Conservation (phyloP, 2,329 filamentous ascomycete genomes). For the Epichloe glyceriae region DNA sequence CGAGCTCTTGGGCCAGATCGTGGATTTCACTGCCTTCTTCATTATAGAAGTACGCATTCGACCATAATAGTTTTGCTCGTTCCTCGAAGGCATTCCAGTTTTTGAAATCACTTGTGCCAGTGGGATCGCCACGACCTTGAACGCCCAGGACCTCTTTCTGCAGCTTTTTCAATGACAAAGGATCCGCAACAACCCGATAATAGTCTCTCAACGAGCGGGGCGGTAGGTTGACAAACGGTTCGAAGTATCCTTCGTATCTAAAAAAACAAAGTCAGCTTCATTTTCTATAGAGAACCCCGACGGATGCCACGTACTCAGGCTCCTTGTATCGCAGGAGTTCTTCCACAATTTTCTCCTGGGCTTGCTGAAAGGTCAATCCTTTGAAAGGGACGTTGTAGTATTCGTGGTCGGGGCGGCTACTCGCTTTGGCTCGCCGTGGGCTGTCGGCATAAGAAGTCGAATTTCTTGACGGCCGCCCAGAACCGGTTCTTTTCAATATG, state of each 20-base stretch:
- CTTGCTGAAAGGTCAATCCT: slow-evolving; percentile 67
- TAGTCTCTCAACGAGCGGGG: slow-evolving; percentile 69
- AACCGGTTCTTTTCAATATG: slow-evolving; percentile 25
- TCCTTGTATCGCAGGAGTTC: slow-evolving; percentile 60
- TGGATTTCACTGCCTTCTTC: slow-evolving; percentile 84
- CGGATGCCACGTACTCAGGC: slow-evolving; percentile 37
- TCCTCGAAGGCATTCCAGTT: slow-evolving; percentile 74
- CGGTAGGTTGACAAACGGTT: slow-evolving; percentile 68
- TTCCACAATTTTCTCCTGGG: slow-evolving; percentile 72
- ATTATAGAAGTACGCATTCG: slow-evolving; percentile 80
- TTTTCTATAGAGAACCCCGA: not conserved
- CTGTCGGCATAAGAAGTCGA: slow-evolving; percentile 18
- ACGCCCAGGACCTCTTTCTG: slow-evolving; percentile 66
- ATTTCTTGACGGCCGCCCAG: slow-evolving; percentile 20
- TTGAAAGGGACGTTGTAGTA: slow-evolving; percentile 50
- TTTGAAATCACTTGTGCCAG: slow-evolving; percentile 57
- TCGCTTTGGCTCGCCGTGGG: slow-evolving; percentile 23
- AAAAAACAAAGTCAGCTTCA: slow-evolving; percentile 17
- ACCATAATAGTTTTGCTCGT: slow-evolving; percentile 70
- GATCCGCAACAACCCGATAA: slow-evolving; percentile 70
- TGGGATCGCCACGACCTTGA: slow-evolving; percentile 52
- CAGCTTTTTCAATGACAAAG: slow-evolving; percentile 64
- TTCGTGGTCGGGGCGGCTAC: slow-evolving; percentile 35
- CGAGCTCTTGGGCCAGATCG: slow-evolving; percentile 61
- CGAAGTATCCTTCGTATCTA: slow-evolving; percentile 56